Base-by-base conservation (phyloP, 2,329 filamentous ascomycete genomes). In the Didymella lethalis region DNA sequence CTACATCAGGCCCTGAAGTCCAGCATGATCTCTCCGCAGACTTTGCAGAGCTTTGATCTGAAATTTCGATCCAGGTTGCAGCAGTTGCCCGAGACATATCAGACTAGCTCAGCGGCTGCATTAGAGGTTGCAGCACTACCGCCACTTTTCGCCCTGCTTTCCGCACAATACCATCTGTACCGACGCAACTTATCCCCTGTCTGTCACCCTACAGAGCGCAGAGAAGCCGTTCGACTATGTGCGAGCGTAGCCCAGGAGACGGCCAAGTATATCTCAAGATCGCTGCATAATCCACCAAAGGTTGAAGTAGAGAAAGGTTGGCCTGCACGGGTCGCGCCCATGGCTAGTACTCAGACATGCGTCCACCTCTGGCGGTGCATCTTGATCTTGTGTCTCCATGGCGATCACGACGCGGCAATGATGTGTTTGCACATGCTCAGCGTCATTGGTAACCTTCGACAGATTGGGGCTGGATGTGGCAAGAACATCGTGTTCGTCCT, bases 281-380 rank as follows among this genome's bases (percentile, higher is more conserved):
- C 84, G 40, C 83, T 88, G 77, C 81, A 82, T 45, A 76, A 76
- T 4, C 73, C 79, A 32, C 63, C 75, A 2, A 67, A 65, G n/a
- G 41, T 47, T 7, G 69, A 69, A 23, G 54, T 62, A 7, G 69
- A 71, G 14, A 71, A 66, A 57, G 70, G 43, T 41, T 87, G 85
- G 73, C 85, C 84, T 26, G 79, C 84, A 3, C 82, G 85, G 10
- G 81, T 93, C 1, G 84, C 86, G 4, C 85, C 88, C 32, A 86
- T 88, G 11, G 88, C 92, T 3, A 92, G 90, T 1, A 87, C 90
- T 4, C 86, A 94, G 66, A 82, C 96, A 8, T 90, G 92, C 56
- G 88, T 87, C 14, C 95, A 98, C 74, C 83, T 97, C 44, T 97
- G 96, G 86, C 90, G 94, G 23, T 96, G 90, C 70, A 85, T 90